phyloP scores from a whole-genome alignment of 305 asterid genomes.

The Lippia alba region DNA sequence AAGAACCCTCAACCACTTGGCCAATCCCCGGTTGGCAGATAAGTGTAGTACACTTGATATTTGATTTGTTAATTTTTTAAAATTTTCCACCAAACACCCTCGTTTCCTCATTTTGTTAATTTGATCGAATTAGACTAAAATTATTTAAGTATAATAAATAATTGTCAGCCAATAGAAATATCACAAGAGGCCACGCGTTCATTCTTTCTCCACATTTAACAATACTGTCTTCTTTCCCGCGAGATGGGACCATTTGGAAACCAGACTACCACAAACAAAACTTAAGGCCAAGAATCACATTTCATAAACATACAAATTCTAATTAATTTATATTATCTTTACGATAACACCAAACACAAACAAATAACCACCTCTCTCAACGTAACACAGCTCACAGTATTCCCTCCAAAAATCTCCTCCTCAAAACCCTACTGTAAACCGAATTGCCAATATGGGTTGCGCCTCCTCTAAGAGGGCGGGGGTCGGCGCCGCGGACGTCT shows the following conservation, averaged over 20 bases:
- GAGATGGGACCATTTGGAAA: constrained; percentile 26
- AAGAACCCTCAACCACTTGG: too few species aligned
- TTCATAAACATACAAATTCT: neutral
- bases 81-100: too few species aligned
- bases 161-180: neutral
- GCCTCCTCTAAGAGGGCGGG: constrained; percentile 68
- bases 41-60: too few species aligned
- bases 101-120: too few species aligned
- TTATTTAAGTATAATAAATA: too few species aligned
- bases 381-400: neutral
- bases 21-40: too few species aligned
- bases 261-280: constrained; percentile 40
- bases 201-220: constrained; percentile 35
- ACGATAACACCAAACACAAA: constrained; percentile 16
- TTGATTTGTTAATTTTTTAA: too few species aligned
- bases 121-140: too few species aligned
- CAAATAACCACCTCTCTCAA: neutral
- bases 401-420: constrained; percentile 34
- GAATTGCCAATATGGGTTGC: constrained; percentile 69
- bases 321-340: too few species aligned
- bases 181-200: constrained; percentile 37
- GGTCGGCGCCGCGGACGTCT: constrained; percentile 56
- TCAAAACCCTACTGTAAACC: too few species aligned
- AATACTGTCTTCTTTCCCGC: constrained; percentile 2
- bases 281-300: constrained; percentile 27